Percentiles rank a stretch among this genome's conserved stretches.
Conservation (phyloP, 2,329 filamentous ascomycete genomes). For the Phialocephala sp. region DNA sequence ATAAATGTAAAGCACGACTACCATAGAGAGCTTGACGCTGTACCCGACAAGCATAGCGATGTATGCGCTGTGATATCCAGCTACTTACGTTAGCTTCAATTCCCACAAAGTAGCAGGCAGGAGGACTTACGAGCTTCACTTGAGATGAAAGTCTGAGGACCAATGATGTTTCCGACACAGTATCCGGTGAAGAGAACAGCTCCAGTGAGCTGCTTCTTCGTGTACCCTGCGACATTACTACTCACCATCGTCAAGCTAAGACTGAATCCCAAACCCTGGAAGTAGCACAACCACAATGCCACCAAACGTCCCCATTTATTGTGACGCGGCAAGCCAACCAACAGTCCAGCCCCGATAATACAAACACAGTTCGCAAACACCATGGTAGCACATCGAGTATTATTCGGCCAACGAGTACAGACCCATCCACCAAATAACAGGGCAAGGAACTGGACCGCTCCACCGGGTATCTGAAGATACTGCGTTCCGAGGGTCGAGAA, state of each 20-base stretch:
- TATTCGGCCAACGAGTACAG: conserved; percentile 57
- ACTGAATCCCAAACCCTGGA: conserved; percentile 58
- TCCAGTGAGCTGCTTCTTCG: conserved; percentile 59
- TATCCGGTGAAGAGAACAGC: conserved; percentile 59
- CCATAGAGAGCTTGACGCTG: conserved; percentile 55
- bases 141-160: conserved; percentile 43
- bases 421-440: conserved; percentile 57
- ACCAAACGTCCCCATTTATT: conserved; percentile 64
- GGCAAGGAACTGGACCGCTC: conserved; percentile 60
- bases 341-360: conserved; percentile 56
- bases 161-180: conserved; percentile 60
- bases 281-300: conserved; percentile 61
- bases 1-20: conserved; percentile 58
- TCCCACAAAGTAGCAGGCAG: not conserved
- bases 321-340: conserved; percentile 55
- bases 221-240: conserved; percentile 59
- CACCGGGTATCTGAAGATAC: conserved; percentile 65
- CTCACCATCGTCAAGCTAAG: conserved; percentile 59
- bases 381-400: conserved; percentile 59
- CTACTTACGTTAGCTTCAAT: conserved; percentile 38
- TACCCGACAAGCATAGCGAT: conserved; percentile 60
- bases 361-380: conserved; percentile 60
- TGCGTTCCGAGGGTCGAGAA: conserved; percentile 56
- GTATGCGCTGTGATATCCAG: conserved; percentile 40
- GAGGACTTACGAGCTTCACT: conserved; percentile 37